Evolutionary conservation across 1,284 basidiomycete species (phyloP).

Genomic region (Sanghuangporus weigelae): DNA sequence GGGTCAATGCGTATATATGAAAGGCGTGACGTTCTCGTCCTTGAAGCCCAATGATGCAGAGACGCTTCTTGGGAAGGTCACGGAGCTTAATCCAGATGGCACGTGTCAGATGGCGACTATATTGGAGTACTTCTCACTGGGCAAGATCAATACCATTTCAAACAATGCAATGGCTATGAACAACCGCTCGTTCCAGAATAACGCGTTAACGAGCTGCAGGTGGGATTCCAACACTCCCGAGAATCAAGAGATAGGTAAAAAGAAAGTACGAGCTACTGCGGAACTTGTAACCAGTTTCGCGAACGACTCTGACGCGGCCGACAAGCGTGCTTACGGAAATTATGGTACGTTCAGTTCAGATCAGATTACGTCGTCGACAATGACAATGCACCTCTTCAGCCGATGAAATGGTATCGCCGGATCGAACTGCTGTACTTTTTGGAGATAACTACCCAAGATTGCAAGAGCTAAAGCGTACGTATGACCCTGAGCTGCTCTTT

Average conservation of each 20-base stretch:
- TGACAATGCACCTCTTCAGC: background rate
- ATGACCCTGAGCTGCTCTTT: constrained; percentile 18
- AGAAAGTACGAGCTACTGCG: constrained; percentile 21
- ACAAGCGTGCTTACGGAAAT: constrained; percentile 25
- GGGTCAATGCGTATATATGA: constrained; percentile 20
- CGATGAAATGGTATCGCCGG: background rate
- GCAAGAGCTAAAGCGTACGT: constrained; percentile 18
- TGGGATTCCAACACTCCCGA: constrained; percentile 34
- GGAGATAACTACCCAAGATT: constrained; percentile 15
- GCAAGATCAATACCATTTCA: constrained; percentile 35
- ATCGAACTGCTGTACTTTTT: constrained; percentile 10
- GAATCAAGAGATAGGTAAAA: constrained; percentile 25
- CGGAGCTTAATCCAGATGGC: background rate
- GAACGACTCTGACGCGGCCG: background rate
- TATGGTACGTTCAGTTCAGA: constrained; percentile 21
- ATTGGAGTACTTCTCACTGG: constrained; percentile 39
- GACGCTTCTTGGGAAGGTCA: constrained; percentile 2
- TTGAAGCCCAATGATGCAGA: constrained; percentile 1
- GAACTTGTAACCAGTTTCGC: constrained; percentile 17
- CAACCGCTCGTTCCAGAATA: constrained; percentile 29
- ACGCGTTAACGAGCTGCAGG: constrained; percentile 28
- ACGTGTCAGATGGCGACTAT: constrained; percentile 2
- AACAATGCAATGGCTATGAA: constrained; percentile 31
- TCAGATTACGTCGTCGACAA: background rate
- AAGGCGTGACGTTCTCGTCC: constrained; percentile 12